Evolutionary conservation across 441 rosid genomes (phyloP).

Genomic region (Isatis lusitanica): DNA sequence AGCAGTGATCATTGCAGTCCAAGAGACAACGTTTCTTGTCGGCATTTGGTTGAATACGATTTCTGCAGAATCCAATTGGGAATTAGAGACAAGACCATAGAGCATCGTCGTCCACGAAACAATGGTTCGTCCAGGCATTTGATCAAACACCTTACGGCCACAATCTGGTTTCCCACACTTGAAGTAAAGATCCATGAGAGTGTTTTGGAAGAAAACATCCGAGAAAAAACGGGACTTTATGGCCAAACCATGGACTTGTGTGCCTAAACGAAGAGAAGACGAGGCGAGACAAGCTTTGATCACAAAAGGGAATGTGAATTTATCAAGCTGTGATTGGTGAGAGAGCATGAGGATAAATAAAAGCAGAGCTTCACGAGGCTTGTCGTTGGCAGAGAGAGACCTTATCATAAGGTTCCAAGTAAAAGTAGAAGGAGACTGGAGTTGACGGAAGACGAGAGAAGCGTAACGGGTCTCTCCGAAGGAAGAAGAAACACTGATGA

Average conservation of each 20-base stretch:
- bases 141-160: conserved; percentile 54
- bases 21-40: conserved; percentile 47
- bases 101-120: conserved; percentile 60
- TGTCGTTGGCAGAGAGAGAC: conserved; percentile 41
- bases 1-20: conserved; percentile 59
- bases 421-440: conserved; percentile 40
- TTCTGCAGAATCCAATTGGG: conserved; percentile 48
- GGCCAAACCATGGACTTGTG: conserved; percentile 61
- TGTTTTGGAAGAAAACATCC: conserved; percentile 56
- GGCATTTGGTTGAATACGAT: conserved; percentile 47
- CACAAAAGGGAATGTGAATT: conserved; percentile 72
- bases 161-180: conserved; percentile 45
- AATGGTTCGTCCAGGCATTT: conserved; percentile 46
- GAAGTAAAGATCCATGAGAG: conserved; percentile 62
- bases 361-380: conserved; percentile 49
- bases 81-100: conserved; percentile 46
- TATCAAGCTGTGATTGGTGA: conserved; percentile 49
- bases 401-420: conserved; percentile 81
- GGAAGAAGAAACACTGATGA: conserved; percentile 52
- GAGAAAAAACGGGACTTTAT: conserved; percentile 50
- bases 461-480: conserved; percentile 51
- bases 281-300: conserved; percentile 56
- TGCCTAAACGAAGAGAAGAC: conserved; percentile 40
- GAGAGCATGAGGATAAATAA: conserved; percentile 57
- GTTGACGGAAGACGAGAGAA: conserved; percentile 49